These are phyloP conservation scores for Eucalyptus sp. DNA, from an alignment of 345 rosid species.

Conservation along the genomic window DNA sequence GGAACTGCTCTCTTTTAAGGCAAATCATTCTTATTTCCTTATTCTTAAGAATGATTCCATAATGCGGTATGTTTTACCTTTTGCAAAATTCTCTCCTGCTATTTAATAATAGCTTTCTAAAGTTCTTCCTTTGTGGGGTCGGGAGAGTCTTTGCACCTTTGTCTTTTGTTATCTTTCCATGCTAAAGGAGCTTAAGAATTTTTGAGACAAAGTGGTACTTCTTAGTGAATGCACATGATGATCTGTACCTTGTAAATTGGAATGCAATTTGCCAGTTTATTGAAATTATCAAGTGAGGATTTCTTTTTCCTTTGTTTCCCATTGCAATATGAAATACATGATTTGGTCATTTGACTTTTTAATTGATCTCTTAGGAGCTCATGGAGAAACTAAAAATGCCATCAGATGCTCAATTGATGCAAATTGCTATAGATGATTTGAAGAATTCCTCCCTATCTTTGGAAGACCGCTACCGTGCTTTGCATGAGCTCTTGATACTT, in stretches of 20 bases:
- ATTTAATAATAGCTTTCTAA: neutral
- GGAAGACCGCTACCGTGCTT: conserved; percentile 69
- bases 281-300: neutral
- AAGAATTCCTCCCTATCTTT: conserved; percentile 59
- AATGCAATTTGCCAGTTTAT: neutral
- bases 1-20: neutral
- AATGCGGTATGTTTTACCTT: neutral
- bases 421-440: conserved; percentile 64
- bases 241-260: neutral
- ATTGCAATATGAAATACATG: neutral
- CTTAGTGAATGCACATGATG: neutral
- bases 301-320: neutral
- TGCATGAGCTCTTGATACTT: conserved; percentile 72
- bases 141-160: neutral
- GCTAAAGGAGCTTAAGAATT: neutral
- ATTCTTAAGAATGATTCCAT: neutral
- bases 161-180: neutral
- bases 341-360: neutral
- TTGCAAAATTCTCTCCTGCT: neutral
- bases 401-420: conserved; percentile 78
- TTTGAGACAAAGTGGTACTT: neutral
- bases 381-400: conserved; percentile 76
- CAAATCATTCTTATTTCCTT: neutral
- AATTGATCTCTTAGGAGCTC: conserved; percentile 40
- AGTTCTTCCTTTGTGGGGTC: neutral